A percentile compares a stretch with the other conserved stretches of the same genome.
phyloP scores from a whole-genome alignment of 2,329 filamentous ascomycete species.

The Lachnellula arida region DNA sequence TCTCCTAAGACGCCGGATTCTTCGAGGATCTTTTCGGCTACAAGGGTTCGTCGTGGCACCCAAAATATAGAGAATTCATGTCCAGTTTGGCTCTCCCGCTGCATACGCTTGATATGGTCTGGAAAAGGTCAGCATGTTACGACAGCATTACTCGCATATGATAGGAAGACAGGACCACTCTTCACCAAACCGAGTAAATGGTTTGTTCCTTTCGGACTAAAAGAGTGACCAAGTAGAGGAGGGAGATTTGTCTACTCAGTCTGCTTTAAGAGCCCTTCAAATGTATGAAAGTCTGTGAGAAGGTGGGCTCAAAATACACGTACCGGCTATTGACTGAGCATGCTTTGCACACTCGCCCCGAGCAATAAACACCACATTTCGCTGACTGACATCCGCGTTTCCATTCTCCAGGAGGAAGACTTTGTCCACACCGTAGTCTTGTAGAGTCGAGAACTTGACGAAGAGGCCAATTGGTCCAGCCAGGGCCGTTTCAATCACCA shows the following conservation, averaged over 20 bases:
- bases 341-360: constrained; percentile 84
- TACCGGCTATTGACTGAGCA: constrained; percentile 84
- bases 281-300: background rate
- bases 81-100: constrained; percentile 79
- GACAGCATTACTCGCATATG: constrained; percentile 43
- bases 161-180: constrained; percentile 35
- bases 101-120: constrained; percentile 90
- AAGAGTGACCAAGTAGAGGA: constrained; percentile 53
- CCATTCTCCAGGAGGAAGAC: constrained; percentile 95
- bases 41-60: constrained; percentile 85
- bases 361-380: constrained; percentile 91
- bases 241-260: constrained; percentile 47
- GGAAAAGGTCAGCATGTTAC: constrained; percentile 52
- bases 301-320: constrained; percentile 21
- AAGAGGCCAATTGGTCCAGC: constrained; percentile 86
- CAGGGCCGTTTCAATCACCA: constrained; percentile 86
- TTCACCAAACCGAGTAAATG: constrained; percentile 35
- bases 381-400: constrained; percentile 90
- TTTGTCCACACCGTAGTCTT: constrained; percentile 97
- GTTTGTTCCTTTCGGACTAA: constrained; percentile 46
- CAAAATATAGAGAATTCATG: constrained; percentile 98
- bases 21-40: constrained; percentile 88
- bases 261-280: constrained; percentile 54
- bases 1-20: constrained; percentile 91
- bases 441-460: constrained; percentile 89